Base-by-base conservation (phyloP, 2,329 filamentous ascomycete genomes). In the Magnaporthiopsis rhizophila region DNA sequence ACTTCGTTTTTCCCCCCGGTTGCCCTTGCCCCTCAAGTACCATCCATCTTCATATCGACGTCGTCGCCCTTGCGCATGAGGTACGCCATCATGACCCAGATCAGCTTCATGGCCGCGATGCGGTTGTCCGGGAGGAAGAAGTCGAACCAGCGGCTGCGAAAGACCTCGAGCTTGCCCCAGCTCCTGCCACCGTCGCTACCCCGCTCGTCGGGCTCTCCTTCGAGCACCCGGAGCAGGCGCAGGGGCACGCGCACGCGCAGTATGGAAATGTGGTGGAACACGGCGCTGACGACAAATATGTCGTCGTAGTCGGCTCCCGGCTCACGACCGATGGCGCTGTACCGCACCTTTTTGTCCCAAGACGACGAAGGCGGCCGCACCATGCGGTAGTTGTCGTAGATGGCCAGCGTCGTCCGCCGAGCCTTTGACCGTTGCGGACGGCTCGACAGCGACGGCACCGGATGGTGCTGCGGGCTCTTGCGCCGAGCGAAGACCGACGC, bases 381-480 rank as follows among this genome's bases (percentile, higher is more conserved):
- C 79, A 85, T 86, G 65, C 86, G 81, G 73, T 88, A 88, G 68
- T 80, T 83, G 71, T 88, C 86, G 71, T 88, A 88, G 60, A 87
- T 79, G 66, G 79, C 80, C 72, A 84, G 74, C 62, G 79, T 84
- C 72, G 61, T 62, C 28, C 61, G 61, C 21, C 61, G 61, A 24
- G 45, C 34, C 61, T 62, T 62, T 28, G 61, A 28, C 26, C 61
- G 26, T 24, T 24, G 45, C 24, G 11, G 15, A n/a, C 34, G 38
- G 60, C 21, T 18, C 34, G 61, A 34, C 18, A 62, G 60, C n/a
- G 30, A 26, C 21, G 60, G 60, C 12, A 28, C 45, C 21, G 36
- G 38, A 36, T 61, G 59, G 59, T 61, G 32, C 12, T 62, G 36
- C 28, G 45, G 24, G n/a, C 38, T 56, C 30, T 56, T 62, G n/a